Percentiles rank a stretch among this genome's conserved stretches.
These are phyloP conservation scores for Colletotrichum sp. DNA, from an alignment of 2,329 filamentous ascomycete genomes.

Conservation along the genomic window DNA sequence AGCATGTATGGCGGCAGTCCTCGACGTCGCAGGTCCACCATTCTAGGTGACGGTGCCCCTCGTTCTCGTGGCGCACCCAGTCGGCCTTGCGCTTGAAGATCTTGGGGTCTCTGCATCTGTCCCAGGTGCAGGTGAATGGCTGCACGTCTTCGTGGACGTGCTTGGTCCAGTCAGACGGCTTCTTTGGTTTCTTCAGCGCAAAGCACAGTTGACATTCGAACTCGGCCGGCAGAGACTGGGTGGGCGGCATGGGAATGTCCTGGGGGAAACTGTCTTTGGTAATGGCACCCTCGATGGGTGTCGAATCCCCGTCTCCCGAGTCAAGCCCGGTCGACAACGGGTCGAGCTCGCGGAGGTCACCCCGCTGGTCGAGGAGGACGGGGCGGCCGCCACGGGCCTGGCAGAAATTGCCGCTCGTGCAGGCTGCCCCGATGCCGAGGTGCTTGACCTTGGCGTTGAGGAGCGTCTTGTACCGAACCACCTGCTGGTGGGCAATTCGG, in stretches of 20 bases:
- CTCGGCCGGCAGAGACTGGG: slow-evolving; percentile 77
- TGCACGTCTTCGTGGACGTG: slow-evolving; percentile 94
- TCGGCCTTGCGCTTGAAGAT: slow-evolving; percentile 96
- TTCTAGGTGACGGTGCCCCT: slow-evolving; percentile 86
- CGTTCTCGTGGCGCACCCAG: slow-evolving; percentile 94
- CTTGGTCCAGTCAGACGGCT: slow-evolving; percentile 96
- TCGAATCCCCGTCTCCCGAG: slow-evolving; percentile 65
- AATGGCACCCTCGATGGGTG: slow-evolving; percentile 72
- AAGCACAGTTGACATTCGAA: slow-evolving; percentile 93
- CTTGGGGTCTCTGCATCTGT: slow-evolving; percentile 81
- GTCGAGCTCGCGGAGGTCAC: slow-evolving; percentile 65
- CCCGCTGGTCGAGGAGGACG: slow-evolving; percentile 63
- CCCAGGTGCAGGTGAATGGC: slow-evolving; percentile 92
- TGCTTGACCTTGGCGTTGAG: slow-evolving; percentile 76
- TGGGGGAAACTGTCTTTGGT: slow-evolving; percentile 76
- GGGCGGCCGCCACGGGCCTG: slow-evolving; percentile 70
- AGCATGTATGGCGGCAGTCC: slow-evolving; percentile 84
- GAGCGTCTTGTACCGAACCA: slow-evolving; percentile 78
- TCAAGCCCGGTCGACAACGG: slow-evolving; percentile 52
- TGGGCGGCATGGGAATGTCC: slow-evolving; percentile 83
- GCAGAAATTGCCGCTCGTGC: slow-evolving; percentile 68
- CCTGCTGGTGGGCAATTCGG: slow-evolving; percentile 82
- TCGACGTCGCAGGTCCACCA: slow-evolving; percentile 88
- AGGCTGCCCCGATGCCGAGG: slow-evolving; percentile 63
- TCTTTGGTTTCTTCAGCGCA: slow-evolving; percentile 82